Evolutionary conservation across 164 flowering plant genomes (phyloP), one percentile per base, ranked within the genome.

Genomic region (Chimonanthus salicifolius): DNA sequence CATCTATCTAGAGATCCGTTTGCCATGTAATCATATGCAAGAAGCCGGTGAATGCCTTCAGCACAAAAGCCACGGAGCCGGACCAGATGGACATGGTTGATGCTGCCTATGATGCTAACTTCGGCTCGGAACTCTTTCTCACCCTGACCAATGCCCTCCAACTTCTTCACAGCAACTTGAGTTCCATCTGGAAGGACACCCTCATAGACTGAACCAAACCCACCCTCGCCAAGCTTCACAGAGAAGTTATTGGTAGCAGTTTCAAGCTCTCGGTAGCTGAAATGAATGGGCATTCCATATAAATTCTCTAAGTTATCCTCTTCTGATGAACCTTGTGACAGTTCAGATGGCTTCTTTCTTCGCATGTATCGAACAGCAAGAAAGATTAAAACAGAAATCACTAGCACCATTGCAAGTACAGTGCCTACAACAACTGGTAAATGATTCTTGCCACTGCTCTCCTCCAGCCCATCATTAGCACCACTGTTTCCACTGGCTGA

Each of bases 61-160:
- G 86, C 82, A 68, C 92, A 88, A 74, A 84, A 88, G 46, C 92
- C 92, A 72, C 74, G 81, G 54, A 87, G 84, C 67, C 75, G 82
- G 49, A 87, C 92, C 64, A 88, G 74, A 75, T 88, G 89, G 67
- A 83, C 73, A 33, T 87, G 90, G 79, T 86, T 89, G 49, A 88
- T 80, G 76, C 83, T 83, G 60, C 91, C 91, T 7, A 88, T 88
- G 72, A 77, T 87, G 81, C 84, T 80, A 16, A 87, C 90, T 82
- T 87, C 92, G 7, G 90, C 88, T 77, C 88, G 79, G 66, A 88
- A 88, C 73, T 87, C 89, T 76, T 86, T 87, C 77, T 82, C 85
- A 67, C 92, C 90, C 64, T 87, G 90, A 43, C 90, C 92, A 68
- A 89, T 74, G 47, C 89, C 82, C 74, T 87, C 89, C 70, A 89